phyloP scores from a whole-genome alignment of 352 stramenopile species.

The Phytopythium kandeliae region DNA sequence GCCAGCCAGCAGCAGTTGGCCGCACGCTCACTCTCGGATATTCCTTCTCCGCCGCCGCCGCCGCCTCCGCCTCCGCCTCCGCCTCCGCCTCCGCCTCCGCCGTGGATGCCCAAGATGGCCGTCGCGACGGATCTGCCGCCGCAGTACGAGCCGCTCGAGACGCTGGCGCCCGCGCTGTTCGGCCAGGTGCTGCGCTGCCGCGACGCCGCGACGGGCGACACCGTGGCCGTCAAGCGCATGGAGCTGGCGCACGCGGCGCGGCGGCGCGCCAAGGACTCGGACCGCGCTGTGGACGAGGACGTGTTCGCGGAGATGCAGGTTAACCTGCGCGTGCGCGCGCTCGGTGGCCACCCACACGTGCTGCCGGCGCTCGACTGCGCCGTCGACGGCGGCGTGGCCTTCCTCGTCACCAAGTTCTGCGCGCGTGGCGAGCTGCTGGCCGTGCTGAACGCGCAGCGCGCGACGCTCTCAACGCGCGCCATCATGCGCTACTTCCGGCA shows the following conservation, averaged over 20 bases:
- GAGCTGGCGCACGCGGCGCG: conserved; percentile 47
- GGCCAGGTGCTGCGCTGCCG: conserved; percentile 62
- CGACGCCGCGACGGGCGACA: conserved; percentile 37
- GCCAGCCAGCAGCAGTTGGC: too few relatives aligned
- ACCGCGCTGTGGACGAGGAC: conserved; percentile 57
- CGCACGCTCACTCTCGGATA: too few relatives aligned
- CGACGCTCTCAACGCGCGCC: conserved; percentile 20
- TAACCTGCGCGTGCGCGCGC: conserved; percentile 48
- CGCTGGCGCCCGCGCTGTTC: conserved; percentile 65
- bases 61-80: too few relatives aligned
- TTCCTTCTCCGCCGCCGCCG: too few relatives aligned
- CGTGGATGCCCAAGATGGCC: too few relatives aligned
- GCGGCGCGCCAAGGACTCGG: conserved; percentile 41
- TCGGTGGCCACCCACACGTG: conserved; percentile 68
- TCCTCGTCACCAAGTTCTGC: conserved; percentile 73
- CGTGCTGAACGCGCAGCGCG: conserved; percentile 51
- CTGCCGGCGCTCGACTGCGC: conserved; percentile 62
- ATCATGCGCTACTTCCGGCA: conserved; percentile 62
- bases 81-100: too few relatives aligned
- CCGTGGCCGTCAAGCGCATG: conserved; percentile 79
- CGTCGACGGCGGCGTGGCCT: conserved; percentile 49
- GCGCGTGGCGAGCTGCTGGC: conserved; percentile 58
- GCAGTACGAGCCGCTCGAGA: conserved; percentile 55
- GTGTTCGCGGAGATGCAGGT: conserved; percentile 61
- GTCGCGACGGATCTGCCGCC: too few relatives aligned